Evolutionary conservation across 345 rosid genomes (phyloP).

Genomic region (Physaria fendleri): DNA sequence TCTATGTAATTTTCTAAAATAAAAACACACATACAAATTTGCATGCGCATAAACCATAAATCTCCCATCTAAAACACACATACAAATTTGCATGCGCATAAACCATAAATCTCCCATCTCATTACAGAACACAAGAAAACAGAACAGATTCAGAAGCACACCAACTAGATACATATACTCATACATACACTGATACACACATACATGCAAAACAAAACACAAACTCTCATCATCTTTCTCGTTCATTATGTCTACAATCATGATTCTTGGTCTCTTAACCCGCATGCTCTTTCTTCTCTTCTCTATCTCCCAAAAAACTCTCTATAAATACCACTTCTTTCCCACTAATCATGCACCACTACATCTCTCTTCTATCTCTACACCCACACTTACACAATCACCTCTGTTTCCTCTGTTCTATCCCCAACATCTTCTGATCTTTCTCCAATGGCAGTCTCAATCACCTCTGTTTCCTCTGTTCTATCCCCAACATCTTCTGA

Average conservation of each 20-base stretch:
- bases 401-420: conserved; percentile 9
- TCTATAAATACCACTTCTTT: conserved; percentile 36
- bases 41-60: conserved; percentile 60
- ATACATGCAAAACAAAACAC: conserved; percentile 13
- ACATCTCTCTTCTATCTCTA: conserved; percentile 31
- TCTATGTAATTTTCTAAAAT: too few species aligned
- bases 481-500: background rate
- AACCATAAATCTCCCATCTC: conserved; percentile 39
- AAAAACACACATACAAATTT: conserved; percentile 11
- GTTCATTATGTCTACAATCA: conserved; percentile 91
- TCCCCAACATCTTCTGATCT: background rate
- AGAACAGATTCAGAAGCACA: conserved; percentile 13
- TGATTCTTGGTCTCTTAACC: conserved; percentile 96
- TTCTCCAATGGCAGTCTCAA: conserved; percentile 78
- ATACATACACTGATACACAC: conserved; percentile 1
- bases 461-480: conserved; percentile 14
- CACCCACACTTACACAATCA: conserved; percentile 7
- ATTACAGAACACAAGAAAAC: conserved; percentile 16
- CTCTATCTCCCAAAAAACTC: conserved; percentile 30
- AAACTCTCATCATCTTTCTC: conserved; percentile 52
- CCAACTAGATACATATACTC: conserved; percentile 1
- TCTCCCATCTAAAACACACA: conserved; percentile 31
- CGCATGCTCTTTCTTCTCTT: conserved; percentile 70
- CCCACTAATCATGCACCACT: conserved; percentile 21
- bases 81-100: conserved; percentile 47